These are phyloP conservation scores for Oxytropis ochrocephala DNA, from an alignment of 306 rosid genomes.

Conservation along the genomic window DNA sequence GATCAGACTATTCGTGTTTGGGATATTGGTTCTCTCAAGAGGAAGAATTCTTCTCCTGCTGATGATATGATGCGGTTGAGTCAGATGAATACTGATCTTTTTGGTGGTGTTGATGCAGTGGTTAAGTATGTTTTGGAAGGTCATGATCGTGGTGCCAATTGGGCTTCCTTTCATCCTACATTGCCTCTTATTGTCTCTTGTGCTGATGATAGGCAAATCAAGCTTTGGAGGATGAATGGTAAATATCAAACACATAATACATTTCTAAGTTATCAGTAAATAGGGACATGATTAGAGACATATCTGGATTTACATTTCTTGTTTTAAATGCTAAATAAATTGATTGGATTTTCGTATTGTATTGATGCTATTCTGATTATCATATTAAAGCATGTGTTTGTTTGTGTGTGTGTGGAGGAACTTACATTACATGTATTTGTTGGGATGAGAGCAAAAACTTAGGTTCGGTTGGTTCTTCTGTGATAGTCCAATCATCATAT, in stretches of 20 bases:
- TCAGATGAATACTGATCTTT: constrained; percentile 93
- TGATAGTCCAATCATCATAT: neutral
- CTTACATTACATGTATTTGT: neutral
- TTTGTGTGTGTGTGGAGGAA: neutral
- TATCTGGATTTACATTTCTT: neutral
- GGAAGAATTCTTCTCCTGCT: constrained; percentile 77
- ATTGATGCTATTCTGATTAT: neutral
- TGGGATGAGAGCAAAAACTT: neutral
- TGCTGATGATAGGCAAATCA: constrained; percentile 93
- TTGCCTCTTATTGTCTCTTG: constrained; percentile 93
- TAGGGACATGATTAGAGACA: neutral
- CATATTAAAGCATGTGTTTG: neutral
- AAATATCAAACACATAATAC: neutral
- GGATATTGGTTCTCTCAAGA: constrained; percentile 83
- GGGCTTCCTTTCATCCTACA: constrained; percentile 91
- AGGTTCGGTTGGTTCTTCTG: neutral
- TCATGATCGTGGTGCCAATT: constrained; percentile 94
- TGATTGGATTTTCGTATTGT: neutral
- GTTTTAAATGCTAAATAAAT: neutral
- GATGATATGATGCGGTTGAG: constrained; percentile 76
- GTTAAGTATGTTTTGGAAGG: constrained; percentile 98
- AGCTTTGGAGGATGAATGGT: constrained; percentile 98
- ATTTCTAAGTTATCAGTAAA: neutral
- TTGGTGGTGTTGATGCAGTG: constrained; percentile 91
- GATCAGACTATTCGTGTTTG: constrained; percentile 98